These are phyloP conservation scores for Syzygium oleosum DNA, from an alignment of 345 rosid genomes.

Conservation along the genomic window DNA sequence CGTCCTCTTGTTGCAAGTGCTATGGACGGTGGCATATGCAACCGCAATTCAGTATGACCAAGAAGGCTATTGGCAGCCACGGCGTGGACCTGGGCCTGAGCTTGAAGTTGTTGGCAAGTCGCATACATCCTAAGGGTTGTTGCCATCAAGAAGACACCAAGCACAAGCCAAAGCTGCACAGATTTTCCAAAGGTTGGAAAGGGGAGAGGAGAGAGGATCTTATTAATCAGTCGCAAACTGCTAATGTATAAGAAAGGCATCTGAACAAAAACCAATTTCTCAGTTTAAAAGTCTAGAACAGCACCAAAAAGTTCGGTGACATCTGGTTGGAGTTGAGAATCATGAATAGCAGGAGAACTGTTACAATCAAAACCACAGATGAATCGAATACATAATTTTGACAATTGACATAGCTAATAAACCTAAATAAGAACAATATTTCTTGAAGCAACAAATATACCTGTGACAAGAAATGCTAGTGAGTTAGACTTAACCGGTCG, in stretches of 20 bases:
- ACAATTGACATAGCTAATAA: neutral
- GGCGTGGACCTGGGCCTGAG: slow-evolving; percentile 92
- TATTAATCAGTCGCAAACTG: neutral
- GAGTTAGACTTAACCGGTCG: slow-evolving; percentile 82
- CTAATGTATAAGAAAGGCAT: neutral
- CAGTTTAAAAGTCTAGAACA: neutral
- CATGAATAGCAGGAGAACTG: slow-evolving; percentile 91
- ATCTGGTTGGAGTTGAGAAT: slow-evolving; percentile 89
- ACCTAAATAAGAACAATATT: neutral
- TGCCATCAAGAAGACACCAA: slow-evolving; percentile 85
- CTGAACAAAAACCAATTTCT: neutral
- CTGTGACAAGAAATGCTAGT: slow-evolving; percentile 83
- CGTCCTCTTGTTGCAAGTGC: slow-evolving; percentile 88
- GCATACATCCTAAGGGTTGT: slow-evolving; percentile 91
- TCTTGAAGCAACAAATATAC: slow-evolving; percentile 19
- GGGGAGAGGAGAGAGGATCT: neutral
- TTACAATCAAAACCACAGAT: slow-evolving; percentile 12
- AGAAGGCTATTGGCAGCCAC: slow-evolving; percentile 78
- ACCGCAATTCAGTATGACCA: slow-evolving; percentile 78
- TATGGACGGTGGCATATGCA: slow-evolving; percentile 87
- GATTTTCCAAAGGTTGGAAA: neutral
- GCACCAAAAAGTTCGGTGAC: slow-evolving; percentile 92
- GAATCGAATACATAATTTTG: neutral
- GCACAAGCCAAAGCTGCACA: slow-evolving; percentile 87
- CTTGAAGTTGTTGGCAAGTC: slow-evolving; percentile 90